Evolutionary conservation across 208 protist species (phyloP).

Genomic region (Acanthamoeba divionensis): DNA sequence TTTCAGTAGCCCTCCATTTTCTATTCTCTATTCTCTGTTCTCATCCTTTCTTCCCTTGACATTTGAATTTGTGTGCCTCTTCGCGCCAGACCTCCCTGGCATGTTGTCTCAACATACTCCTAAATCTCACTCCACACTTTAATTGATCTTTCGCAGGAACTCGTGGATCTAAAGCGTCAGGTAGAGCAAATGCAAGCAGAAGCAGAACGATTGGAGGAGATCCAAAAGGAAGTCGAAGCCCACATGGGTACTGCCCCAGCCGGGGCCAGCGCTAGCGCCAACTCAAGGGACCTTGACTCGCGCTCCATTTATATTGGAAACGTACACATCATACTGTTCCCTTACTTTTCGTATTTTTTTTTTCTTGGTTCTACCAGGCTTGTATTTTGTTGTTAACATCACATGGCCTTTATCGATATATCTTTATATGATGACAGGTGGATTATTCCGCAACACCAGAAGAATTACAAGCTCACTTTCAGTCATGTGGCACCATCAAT

Average conservation of each 20-base stretch:
- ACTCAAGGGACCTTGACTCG: conserved; percentile 49
- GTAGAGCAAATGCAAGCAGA: neutral
- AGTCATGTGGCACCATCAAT: conserved; percentile 69
- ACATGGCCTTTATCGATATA: neutral
- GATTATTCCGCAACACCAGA: conserved; percentile 68
- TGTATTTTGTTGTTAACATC: too few relatives aligned
- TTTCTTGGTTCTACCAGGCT: neutral
- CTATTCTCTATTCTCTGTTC: too few relatives aligned
- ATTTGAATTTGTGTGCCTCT: too few relatives aligned
- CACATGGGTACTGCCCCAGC: neutral
- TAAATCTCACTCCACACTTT: too few relatives aligned
- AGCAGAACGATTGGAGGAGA: conserved; percentile 1
- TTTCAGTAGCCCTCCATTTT: too few relatives aligned
- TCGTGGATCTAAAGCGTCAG: neutral
- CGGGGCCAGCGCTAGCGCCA: neutral
- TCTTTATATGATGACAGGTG: conserved; percentile 9
- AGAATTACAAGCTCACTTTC: conserved; percentile 68
- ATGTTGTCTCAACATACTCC: too few relatives aligned
- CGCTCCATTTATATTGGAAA: conserved; percentile 71
- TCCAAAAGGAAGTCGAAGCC: conserved; percentile 19
- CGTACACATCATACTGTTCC: too few relatives aligned
- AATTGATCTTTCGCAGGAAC: too few relatives aligned
- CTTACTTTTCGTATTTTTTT: neutral
- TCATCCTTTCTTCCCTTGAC: too few relatives aligned
- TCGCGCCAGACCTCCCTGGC: too few relatives aligned